phyloP scores from a whole-genome alignment of 2,329 filamentous ascomycete species.

The Verticillium dahliae region DNA sequence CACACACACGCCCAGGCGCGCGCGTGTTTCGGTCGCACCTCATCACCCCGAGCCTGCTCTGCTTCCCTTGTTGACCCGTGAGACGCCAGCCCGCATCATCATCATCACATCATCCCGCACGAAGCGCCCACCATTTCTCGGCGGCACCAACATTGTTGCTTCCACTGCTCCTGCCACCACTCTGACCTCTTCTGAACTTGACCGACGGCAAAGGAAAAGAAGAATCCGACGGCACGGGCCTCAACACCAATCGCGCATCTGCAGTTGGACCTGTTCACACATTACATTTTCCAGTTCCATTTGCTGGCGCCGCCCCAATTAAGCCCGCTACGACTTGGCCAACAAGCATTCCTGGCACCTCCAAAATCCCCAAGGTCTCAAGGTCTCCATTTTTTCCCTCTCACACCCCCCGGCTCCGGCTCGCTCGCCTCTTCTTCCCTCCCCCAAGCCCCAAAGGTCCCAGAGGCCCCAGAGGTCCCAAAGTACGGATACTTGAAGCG shows the following conservation, averaged over 20 bases:
- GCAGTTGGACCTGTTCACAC: background rate
- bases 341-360: background rate
- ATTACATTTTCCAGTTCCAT: conserved; percentile 2
- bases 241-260: background rate
- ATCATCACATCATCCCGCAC: background rate
- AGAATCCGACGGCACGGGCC: background rate
- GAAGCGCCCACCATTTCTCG: background rate
- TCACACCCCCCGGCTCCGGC: background rate
- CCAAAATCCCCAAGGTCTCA: background rate
- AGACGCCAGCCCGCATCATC: background rate
- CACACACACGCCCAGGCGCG: background rate
- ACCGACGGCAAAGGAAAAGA: background rate
- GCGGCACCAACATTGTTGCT: background rate
- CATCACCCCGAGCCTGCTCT: background rate
- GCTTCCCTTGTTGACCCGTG: background rate
- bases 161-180: background rate
- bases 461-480: background rate
- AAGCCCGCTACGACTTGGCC: background rate
- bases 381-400: background rate
- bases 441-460: background rate
- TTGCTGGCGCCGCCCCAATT: background rate
- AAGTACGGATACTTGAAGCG: conserved; percentile 11
- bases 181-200: background rate
- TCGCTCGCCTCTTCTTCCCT: conserved; percentile 5
- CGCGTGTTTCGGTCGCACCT: background rate